Evolutionary conservation across 208 protist genomes (phyloP).

Genomic region (Trypanosoma vivax): DNA sequence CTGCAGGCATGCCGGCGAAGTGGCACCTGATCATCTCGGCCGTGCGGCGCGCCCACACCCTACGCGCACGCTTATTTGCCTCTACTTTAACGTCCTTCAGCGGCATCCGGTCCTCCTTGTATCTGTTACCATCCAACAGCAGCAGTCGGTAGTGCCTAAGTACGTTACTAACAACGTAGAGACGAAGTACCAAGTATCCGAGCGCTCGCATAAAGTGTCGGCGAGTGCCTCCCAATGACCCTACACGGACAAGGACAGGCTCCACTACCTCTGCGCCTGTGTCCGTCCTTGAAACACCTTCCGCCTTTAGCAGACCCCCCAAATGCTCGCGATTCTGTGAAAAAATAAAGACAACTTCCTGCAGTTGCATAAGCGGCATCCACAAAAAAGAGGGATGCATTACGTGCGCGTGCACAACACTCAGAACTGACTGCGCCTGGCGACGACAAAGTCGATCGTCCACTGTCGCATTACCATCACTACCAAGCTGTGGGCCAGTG

Average conservation of each 20-base stretch:
- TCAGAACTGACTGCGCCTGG: slow-evolving; percentile 50
- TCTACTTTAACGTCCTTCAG: slow-evolving; percentile 10
- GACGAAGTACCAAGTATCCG: slow-evolving; percentile 54
- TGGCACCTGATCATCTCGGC: slow-evolving; percentile 20
- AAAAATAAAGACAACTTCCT: slow-evolving; percentile 63
- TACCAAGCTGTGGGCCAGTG: slow-evolving; percentile 27
- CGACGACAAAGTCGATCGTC: slow-evolving; percentile 31
- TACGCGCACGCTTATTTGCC: slow-evolving; percentile 2
- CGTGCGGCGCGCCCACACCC: slow-evolving; percentile 31
- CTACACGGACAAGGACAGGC: slow-evolving; percentile 10
- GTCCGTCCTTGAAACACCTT: neutral
- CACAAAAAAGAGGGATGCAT: slow-evolving; percentile 62
- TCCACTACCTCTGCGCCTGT: neutral
- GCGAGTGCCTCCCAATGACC: slow-evolving; percentile 1
- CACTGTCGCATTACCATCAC: slow-evolving; percentile 6
- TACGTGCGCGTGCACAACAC: slow-evolving; percentile 50
- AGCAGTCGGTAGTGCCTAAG: slow-evolving; percentile 40
- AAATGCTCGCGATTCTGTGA: slow-evolving; percentile 32
- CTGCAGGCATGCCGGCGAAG: slow-evolving; percentile 25
- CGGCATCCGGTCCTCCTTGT: neutral
- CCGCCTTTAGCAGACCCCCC: neutral
- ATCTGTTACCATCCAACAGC: slow-evolving; percentile 2
- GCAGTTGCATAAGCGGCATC: slow-evolving; percentile 74
- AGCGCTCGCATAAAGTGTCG: slow-evolving; percentile 31
- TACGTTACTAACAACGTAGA: slow-evolving; percentile 65